Base-by-base conservation (phyloP, 1,284 basidiomycete species). In the Ustilago bromivora region DNA sequence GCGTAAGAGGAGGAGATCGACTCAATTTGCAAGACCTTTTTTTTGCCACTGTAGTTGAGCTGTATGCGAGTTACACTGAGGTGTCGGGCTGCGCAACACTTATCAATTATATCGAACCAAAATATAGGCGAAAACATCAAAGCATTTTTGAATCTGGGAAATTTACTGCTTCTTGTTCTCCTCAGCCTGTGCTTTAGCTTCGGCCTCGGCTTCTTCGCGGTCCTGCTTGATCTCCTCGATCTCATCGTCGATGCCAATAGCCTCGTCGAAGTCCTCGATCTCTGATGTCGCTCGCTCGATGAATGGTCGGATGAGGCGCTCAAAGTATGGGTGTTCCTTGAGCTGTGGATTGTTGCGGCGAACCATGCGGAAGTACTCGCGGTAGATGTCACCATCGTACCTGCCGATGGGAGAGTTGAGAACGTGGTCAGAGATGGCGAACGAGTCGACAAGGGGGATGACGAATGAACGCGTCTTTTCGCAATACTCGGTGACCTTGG, bases 321-420 rank as follows among this genome's bases (percentile, higher is more conserved):
- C 87, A 78, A 90, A 89, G 87, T 90, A 89, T 47, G 88, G 88
- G 82, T 89, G 89, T 19, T 78, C 81, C 76, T 79, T 80, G 66
- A 76, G 61, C 69, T 80, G 82, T n/a, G 84, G 84, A 76, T 86
- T 86, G 72, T 84, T 82, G 28, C 81, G 70, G 19, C 78, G 76
- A 10, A 86, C 78, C 69, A 76, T 77, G 55, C 75, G 61, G 66
- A 84, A 83, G 80, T 83, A 85, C 63, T 78, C 79, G 53, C 70
- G 67, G 76, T 86, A 86, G 54, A 86, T 79, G 73, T 85, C 80
- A 41, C 84, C 84, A 65, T 83, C 80, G 67, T 79, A 77, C 41
- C 80, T 68, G 31, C 83, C 89, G 38, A 90, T 87, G 32, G 89
- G 89, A 55, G 88, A 89, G 86, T 90, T 90, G 86, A 90, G 86